Percentiles rank a stretch among this genome's conserved stretches.
phyloP scores from a whole-genome alignment of 331 rosid species.

The Pyrus hybrid region DNA sequence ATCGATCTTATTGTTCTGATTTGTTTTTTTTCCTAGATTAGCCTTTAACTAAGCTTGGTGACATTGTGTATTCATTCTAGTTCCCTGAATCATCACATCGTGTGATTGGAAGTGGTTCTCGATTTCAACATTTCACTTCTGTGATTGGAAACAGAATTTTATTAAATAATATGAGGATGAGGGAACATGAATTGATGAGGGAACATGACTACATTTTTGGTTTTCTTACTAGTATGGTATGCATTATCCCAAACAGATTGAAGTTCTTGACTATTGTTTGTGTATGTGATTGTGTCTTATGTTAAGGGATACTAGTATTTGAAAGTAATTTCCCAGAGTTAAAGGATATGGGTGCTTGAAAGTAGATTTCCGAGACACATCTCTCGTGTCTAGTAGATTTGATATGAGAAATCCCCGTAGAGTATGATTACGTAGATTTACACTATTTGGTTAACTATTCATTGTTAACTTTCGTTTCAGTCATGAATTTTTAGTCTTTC shows the following conservation, averaged over 20 bases:
- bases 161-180: neutral
- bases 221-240: neutral
- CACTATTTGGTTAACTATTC: neutral
- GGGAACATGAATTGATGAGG: neutral
- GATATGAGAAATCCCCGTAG: neutral
- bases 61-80: neutral
- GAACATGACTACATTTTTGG: neutral
- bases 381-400: neutral
- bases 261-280: neutral
- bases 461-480: neutral
- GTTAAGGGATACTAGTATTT: neutral
- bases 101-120: neutral
- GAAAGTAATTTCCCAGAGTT: neutral
- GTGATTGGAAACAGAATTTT: neutral
- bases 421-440: neutral
- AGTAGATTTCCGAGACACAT: neutral
- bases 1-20: neutral
- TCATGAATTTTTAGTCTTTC: neutral
- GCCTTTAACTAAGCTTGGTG: neutral
- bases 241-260: neutral
- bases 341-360: neutral
- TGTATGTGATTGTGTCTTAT: neutral
- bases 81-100: neutral
- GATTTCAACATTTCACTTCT: neutral
- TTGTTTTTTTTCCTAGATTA: neutral